phyloP scores from a whole-genome alignment of 1,139 yeast genomes.

The Hansenula sp. region DNA sequence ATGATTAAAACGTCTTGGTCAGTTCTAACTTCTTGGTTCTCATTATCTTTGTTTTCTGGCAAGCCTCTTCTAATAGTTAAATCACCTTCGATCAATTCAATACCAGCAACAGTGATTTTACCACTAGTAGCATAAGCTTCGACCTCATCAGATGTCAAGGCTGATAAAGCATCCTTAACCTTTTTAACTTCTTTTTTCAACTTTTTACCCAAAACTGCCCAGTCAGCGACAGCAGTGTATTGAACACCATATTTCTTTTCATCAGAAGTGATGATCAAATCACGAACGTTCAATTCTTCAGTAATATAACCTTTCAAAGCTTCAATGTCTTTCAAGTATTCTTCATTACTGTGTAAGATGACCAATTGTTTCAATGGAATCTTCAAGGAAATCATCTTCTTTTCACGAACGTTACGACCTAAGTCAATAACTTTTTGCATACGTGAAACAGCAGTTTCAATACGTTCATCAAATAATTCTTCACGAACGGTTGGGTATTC shows the following conservation, averaged over 20 bases:
- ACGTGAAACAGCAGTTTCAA: constrained; percentile 82
- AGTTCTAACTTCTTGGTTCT: constrained; percentile 82
- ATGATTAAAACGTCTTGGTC: constrained; percentile 86
- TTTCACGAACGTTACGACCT: constrained; percentile 96
- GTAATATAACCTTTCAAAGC: constrained; percentile 73
- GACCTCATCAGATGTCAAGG: constrained; percentile 75
- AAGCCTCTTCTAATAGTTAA: constrained; percentile 87
- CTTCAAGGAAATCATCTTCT: constrained; percentile 88
- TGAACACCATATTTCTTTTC: constrained; percentile 90
- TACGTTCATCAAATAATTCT: constrained; percentile 74
- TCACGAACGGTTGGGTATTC: constrained; percentile 82
- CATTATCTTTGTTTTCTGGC: constrained; percentile 56
- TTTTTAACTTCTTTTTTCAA: constrained; percentile 89
- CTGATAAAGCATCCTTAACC: constrained; percentile 91
- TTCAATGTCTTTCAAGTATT: constrained; percentile 73
- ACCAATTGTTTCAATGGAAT: constrained; percentile 90
- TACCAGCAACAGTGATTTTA: constrained; percentile 81
- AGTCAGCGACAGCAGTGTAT: constrained; percentile 94
- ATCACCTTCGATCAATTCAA: constrained; percentile 82
- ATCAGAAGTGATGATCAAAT: constrained; percentile 81
- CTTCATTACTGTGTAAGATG: constrained; percentile 75
- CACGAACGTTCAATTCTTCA: constrained; percentile 92
- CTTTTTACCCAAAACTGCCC: constrained; percentile 98
- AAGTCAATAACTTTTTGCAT: constrained; percentile 97
- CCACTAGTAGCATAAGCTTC: constrained; percentile 72